Evolutionary conservation across 176 grass and related monocot genomes (phyloP).

Genomic region (Guadua angustifolia): DNA sequence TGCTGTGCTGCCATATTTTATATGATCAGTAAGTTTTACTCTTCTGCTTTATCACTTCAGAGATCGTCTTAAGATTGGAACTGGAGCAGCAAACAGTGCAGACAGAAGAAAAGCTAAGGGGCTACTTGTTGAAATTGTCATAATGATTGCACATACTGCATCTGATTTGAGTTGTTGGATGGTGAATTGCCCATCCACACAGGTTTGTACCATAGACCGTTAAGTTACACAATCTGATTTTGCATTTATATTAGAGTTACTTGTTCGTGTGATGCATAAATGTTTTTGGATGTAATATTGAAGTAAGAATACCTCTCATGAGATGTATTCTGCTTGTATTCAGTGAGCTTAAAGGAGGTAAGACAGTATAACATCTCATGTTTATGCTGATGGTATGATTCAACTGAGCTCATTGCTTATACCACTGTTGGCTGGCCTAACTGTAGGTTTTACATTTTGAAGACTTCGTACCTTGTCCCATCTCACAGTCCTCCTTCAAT

Average conservation of each 20-base stretch:
- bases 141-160: slow-evolving; percentile 49
- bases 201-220: slow-evolving; percentile 51
- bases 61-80: slow-evolving; percentile 59
- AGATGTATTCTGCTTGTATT: slow-evolving; percentile 2
- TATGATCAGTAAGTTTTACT: neutral
- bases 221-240: slow-evolving; percentile 18
- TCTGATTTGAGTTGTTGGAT: slow-evolving; percentile 54
- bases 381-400: slow-evolving; percentile 27
- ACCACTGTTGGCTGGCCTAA: neutral
- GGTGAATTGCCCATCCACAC: slow-evolving; percentile 42
- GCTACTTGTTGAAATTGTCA: slow-evolving; percentile 51
- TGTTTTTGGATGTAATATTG: neutral
- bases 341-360: neutral
- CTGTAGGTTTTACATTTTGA: slow-evolving; percentile 69
- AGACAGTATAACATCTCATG: neutral
- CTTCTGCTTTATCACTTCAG: slow-evolving; percentile 45
- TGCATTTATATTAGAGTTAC: neutral
- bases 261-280: slow-evolving; percentile 12
- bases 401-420: neutral
- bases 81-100: slow-evolving; percentile 45
- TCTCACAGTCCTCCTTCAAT: slow-evolving; percentile 56
- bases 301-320: neutral
- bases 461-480: slow-evolving; percentile 58
- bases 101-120: slow-evolving; percentile 49
- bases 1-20: slow-evolving; percentile 11